phyloP scores from a whole-genome alignment of 805 yeast genomes.

The Spencermartinsiella europaea region DNA sequence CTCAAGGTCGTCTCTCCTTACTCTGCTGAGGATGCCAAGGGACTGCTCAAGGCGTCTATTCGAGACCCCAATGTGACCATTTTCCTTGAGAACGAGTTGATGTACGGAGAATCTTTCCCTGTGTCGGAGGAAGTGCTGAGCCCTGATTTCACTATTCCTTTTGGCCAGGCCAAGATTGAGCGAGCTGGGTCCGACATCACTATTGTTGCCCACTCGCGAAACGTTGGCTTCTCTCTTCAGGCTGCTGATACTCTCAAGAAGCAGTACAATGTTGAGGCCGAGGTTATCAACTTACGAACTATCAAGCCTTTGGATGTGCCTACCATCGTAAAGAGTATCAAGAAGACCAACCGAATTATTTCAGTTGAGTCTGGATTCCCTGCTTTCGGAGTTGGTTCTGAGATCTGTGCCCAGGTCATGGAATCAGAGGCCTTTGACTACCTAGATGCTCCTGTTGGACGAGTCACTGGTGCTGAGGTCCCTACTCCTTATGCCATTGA shows the following conservation, averaged over 20 bases:
- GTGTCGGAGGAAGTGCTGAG: slow-evolving; percentile 84
- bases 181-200: slow-evolving; percentile 87
- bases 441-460: slow-evolving; percentile 96
- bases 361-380: slow-evolving; percentile 98
- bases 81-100: slow-evolving; percentile 90
- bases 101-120: slow-evolving; percentile 88
- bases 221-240: slow-evolving; percentile 76
- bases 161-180: slow-evolving; percentile 95
- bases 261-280: slow-evolving; percentile 83
- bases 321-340: slow-evolving; percentile 78
- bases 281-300: slow-evolving; percentile 91
- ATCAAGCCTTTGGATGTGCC: slow-evolving; percentile 94
- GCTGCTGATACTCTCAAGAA: slow-evolving; percentile 86
- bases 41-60: slow-evolving; percentile 90
- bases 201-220: slow-evolving; percentile 86
- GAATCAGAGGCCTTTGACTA: slow-evolving; percentile 97
- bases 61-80: slow-evolving; percentile 99
- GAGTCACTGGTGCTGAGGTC: slow-evolving; percentile 99
- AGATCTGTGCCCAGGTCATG: slow-evolving; percentile 95
- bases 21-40: slow-evolving; percentile 93
- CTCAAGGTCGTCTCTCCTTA: slow-evolving; percentile 94
- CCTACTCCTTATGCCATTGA: slow-evolving; percentile 98
- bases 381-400: slow-evolving; percentile 97
- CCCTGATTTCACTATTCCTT: slow-evolving; percentile 85
- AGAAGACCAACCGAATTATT: slow-evolving; percentile 94